Evolutionary conservation across 805 yeast species (phyloP).

Genomic region (Ogataea pignaliae): DNA sequence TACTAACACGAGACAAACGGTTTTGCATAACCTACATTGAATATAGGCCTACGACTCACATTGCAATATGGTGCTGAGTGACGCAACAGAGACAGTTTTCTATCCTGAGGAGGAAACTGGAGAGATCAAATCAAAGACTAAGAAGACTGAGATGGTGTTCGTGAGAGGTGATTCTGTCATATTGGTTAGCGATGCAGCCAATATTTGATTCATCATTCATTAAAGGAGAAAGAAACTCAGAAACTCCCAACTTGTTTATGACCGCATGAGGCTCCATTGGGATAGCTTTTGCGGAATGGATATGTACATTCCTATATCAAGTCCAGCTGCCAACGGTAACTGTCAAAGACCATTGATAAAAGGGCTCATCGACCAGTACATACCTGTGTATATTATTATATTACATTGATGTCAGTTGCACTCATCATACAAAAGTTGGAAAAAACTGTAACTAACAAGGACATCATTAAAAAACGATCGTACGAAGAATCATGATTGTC

Average conservation of each 20-base stretch:
- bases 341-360: no score
- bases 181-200: conserved; percentile 46
- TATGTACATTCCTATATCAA: no score
- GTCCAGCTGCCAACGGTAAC: no score
- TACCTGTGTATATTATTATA: background rate
- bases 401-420: no score
- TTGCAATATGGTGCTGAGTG: conserved; percentile 92
- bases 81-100: conserved; percentile 81
- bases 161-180: conserved; percentile 98
- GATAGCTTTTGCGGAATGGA: no score
- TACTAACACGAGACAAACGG: conserved; percentile 7
- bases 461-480: no score
- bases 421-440: background rate
- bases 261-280: no score
- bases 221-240: background rate
- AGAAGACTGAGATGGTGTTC: conserved; percentile 81
- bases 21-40: background rate
- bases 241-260: no score
- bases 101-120: conserved; percentile 45
- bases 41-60: conserved; percentile 83
- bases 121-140: conserved; percentile 41
- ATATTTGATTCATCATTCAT: background rate
- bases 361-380: no score
- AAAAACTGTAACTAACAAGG: background rate
- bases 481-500: no score